Conservation (phyloP, 2,329 filamentous ascomycete species). For the Malbranchea zuffiana region DNA sequence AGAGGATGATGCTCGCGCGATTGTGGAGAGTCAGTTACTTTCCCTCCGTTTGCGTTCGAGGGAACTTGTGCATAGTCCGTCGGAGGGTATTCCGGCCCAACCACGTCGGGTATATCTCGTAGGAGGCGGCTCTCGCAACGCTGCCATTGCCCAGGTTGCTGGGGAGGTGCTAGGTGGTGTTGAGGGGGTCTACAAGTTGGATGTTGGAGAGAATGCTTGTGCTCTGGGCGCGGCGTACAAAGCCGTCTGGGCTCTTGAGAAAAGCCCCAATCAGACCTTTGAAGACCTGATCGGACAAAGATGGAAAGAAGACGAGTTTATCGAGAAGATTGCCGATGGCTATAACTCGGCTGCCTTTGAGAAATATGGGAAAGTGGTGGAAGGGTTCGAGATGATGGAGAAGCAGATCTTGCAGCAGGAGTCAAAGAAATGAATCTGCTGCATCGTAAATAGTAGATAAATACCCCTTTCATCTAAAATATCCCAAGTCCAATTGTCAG, state of each 20-base stretch:
- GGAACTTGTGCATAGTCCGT: slow-evolving; percentile 55
- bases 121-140: slow-evolving; percentile 80
- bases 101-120: slow-evolving; percentile 87
- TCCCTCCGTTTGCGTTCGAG: slow-evolving; percentile 78
- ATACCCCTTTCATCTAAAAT: too few species aligned
- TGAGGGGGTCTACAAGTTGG: slow-evolving; percentile 85
- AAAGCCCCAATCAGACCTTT: slow-evolving; percentile 59
- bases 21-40: slow-evolving; percentile 90
- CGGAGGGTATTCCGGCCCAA: slow-evolving; percentile 57
- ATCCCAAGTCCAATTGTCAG: too few species aligned
- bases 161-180: slow-evolving; percentile 79
- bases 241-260: slow-evolving; percentile 81
- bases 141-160: slow-evolving; percentile 72
- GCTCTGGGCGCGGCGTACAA: slow-evolving; percentile 92
- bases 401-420: slow-evolving; percentile 45
- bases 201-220: slow-evolving; percentile 91
- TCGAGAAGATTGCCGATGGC: slow-evolving; percentile 71
- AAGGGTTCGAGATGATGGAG: slow-evolving; percentile 70
- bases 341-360: slow-evolving; percentile 66
- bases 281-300: slow-evolving; percentile 73
- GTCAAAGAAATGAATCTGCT: neutral
- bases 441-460: too few species aligned
- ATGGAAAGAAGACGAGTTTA: slow-evolving; percentile 76
- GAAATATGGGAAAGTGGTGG: slow-evolving; percentile 63
- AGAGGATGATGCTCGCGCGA: slow-evolving; percentile 66